Base-by-base conservation (phyloP, 352 stramenopile genomes). In the Phytophthora idaei region DNA sequence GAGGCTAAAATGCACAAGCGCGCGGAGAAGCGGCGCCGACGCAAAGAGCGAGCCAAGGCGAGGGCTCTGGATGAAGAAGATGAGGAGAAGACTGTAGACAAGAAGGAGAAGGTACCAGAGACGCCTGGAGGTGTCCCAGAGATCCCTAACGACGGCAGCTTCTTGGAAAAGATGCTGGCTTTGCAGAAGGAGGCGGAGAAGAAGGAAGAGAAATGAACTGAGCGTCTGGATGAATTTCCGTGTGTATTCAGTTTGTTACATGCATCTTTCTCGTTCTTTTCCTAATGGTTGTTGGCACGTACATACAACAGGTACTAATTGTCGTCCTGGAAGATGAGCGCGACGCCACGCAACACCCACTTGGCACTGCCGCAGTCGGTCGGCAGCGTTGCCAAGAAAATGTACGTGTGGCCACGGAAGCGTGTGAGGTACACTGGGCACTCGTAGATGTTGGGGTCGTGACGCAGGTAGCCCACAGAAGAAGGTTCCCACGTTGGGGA, bases 341-440 rank as follows among this genome's bases (percentile, higher is more conserved):
- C 94, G 39, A 98, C 96, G 55, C 94, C 96, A 36, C 92, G 93
- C 12, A 98, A 71, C 2, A 98, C 90, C 97, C 97, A 99, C 74
- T 98, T 98, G 36, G 96, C 89, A 50, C 90, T 78, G 21, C 83
- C 86, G 52, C 85, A 94, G 64, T 95, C 83, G 1, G 94, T 98
- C 42, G 95, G 96, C 25, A 99, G 75, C 44, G 97, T 99, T 7
- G 96, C 95, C 37, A 99, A 75, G 64, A 98, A 98, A 39, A 99
- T 90, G 75, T 98, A 99, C 28, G 94, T 99, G 56, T 97, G 93
- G 2, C 97, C 96, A 28, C 97, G 89, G 78, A 98, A 98, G n/a
- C 90, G 97, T 10, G 97, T 99, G 42, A 98, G 92, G 75, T 99
- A 99, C 14, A 99, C 92, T 8, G 97, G 97, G 46, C 92, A 98